These are phyloP conservation scores for Cyclotella cryptica DNA, from an alignment of 108 stramenopile genomes.

Conservation along the genomic window DNA sequence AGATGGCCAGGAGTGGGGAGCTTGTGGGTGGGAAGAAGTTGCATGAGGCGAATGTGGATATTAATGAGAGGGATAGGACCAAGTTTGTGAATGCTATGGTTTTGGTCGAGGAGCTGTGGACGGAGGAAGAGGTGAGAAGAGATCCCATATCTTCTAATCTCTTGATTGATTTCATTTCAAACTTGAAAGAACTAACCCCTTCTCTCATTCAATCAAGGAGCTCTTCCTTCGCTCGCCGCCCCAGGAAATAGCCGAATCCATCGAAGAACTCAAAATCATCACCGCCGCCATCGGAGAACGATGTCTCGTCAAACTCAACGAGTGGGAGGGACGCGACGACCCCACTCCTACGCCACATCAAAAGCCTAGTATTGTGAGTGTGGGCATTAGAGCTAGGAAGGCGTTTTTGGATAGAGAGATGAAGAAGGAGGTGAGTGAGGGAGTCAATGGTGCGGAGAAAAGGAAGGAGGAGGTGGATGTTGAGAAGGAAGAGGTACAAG, in stretches of 20 bases:
- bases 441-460: not conserved
- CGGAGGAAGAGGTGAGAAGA: conserved; percentile 36
- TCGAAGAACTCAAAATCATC: conserved; percentile 47
- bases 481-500: not conserved
- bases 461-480: not conserved
- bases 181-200: too few species aligned
- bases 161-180: not conserved
- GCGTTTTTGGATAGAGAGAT: conserved; percentile 20
- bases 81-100: conserved; percentile 34
- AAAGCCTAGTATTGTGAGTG: conserved; percentile 41
- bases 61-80: conserved; percentile 18
- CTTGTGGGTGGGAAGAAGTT: conserved; percentile 29
- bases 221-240: conserved; percentile 40
- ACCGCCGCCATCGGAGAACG: conserved; percentile 30
- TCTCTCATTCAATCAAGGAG: not conserved
- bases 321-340: conserved; percentile 43
- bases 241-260: conserved; percentile 33
- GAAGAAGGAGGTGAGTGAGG: not conserved
- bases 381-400: conserved; percentile 43
- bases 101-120: conserved; percentile 46
- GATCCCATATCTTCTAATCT: not conserved
- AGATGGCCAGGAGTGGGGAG: conserved; percentile 26
- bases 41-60: conserved; percentile 5
- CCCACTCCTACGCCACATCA: conserved; percentile 35
- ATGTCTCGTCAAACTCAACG: conserved; percentile 45